Percentiles rank a stretch among this genome's conserved stretches.
Conservation (phyloP, 169 alveolate species). For the Eimeria maxima region DNA sequence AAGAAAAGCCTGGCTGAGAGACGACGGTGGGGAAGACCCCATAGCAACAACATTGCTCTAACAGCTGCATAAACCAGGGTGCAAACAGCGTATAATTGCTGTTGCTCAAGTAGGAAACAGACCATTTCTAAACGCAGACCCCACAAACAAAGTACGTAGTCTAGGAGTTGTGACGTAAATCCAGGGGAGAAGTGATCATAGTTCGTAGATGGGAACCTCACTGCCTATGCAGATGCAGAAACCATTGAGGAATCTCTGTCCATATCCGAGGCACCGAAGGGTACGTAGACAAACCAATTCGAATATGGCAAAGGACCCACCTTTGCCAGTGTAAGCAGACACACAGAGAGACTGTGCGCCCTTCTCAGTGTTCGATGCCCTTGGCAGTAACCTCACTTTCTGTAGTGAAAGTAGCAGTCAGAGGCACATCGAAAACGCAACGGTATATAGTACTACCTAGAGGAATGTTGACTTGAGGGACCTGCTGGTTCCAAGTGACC, state of each 20-base stretch:
- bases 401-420: not conserved
- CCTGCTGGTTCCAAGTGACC: not conserved
- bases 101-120: not conserved
- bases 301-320: not conserved
- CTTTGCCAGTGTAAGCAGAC: not conserved
- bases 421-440: not conserved
- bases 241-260: not conserved
- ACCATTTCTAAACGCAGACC: not conserved
- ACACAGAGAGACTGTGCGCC: not conserved
- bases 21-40: not conserved
- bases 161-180: not conserved
- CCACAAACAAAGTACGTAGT: not conserved
- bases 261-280: not conserved
- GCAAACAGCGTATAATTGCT: not conserved
- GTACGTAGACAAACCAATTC: not conserved
- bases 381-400: not conserved
- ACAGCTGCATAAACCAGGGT: not conserved
- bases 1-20: not conserved
- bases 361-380: not conserved
- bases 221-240: slow-evolving; percentile 5
- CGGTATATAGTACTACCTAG: not conserved
- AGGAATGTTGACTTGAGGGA: not conserved
- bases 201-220: not conserved
- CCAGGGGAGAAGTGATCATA: not conserved
- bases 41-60: not conserved